Conservation (phyloP, 2,329 filamentous ascomycete genomes). For the Diaporthe citri region DNA sequence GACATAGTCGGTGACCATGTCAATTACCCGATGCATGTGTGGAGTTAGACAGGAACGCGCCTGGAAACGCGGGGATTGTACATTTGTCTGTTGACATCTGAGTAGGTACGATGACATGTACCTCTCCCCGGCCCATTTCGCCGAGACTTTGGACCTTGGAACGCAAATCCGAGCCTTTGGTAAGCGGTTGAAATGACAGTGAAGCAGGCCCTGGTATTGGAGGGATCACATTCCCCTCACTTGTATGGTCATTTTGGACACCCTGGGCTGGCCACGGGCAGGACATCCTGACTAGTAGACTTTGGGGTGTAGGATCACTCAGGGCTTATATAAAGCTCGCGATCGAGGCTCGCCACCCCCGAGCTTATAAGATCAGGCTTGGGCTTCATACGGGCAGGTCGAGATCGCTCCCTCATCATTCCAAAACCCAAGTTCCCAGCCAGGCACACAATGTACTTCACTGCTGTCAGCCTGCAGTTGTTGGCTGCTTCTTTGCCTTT, state of each 20-base stretch:
- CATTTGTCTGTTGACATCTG: background rate
- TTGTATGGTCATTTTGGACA: background rate
- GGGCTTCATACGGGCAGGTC: too few relatives aligned
- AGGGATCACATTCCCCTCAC: conserved; percentile 5
- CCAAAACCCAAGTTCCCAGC: background rate
- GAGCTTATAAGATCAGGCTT: background rate
- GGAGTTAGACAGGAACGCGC: background rate
- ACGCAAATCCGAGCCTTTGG: background rate
- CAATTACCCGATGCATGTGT: background rate
- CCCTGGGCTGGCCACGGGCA: background rate
- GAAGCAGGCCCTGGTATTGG: background rate
- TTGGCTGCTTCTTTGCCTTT: conserved; percentile 48
- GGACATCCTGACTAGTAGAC: background rate
- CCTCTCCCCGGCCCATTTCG: background rate
- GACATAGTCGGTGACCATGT: background rate
- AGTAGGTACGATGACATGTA: background rate
- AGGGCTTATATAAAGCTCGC: background rate
- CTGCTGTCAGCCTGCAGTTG: conserved; percentile 43
- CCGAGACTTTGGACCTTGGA: background rate
- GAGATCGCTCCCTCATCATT: background rate
- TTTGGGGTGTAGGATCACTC: background rate
- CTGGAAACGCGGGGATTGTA: background rate
- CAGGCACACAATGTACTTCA: background rate
- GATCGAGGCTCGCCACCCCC: background rate
- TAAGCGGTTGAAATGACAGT: background rate